Conservation (phyloP, 2,329 filamentous ascomycete genomes). For the Blastomyces gilchristii region DNA sequence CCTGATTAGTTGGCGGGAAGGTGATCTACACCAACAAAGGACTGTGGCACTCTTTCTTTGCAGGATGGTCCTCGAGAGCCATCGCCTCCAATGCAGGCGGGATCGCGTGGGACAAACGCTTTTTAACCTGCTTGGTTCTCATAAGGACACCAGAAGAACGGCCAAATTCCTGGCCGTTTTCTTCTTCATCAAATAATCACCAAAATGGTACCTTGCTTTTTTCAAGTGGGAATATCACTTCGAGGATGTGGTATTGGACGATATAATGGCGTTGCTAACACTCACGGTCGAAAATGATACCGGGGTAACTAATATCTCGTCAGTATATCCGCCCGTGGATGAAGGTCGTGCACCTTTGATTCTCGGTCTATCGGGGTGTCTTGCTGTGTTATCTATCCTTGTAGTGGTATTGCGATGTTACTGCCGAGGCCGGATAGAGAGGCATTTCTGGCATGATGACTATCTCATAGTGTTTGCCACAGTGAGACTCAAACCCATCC, state of each 20-base stretch:
- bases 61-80: background rate
- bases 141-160: background rate
- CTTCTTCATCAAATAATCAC: background rate
- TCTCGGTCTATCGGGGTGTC: slow-evolving; percentile 12
- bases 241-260: background rate
- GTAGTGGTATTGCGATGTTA: slow-evolving; percentile 14
- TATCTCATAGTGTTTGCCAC: slow-evolving; percentile 12
- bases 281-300: background rate
- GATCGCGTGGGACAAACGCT: slow-evolving; percentile 3
- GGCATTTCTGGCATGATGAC: slow-evolving; percentile 12
- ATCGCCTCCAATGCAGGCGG: background rate
- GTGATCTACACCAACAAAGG: background rate
- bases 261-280: background rate
- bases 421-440: slow-evolving; percentile 10
- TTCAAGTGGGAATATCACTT: background rate
- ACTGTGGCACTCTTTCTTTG: slow-evolving; percentile 1
- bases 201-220: background rate
- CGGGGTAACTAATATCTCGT: too few species aligned
- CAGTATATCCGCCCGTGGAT: slow-evolving; percentile 1
- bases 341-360: slow-evolving; percentile 11
- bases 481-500: slow-evolving; percentile 6
- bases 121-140: background rate
- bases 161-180: background rate
- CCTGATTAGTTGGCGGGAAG: background rate
- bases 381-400: slow-evolving; percentile 13